Conservation (phyloP, 2,329 filamentous ascomycete genomes). For the Drechslerella coelobrocha region DNA sequence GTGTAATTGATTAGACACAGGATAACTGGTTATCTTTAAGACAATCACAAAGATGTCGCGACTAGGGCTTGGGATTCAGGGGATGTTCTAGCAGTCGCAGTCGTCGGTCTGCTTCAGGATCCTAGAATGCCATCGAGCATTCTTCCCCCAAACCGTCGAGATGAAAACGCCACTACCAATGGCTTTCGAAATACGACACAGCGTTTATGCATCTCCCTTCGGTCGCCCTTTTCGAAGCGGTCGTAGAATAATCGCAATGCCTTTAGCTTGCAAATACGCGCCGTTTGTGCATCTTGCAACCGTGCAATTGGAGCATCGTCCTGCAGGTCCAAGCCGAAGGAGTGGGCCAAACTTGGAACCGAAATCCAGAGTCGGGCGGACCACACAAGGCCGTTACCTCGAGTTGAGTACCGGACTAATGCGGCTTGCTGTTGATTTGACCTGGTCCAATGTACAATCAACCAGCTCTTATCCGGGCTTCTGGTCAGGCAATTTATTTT, state of each 20-base stretch:
- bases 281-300: constrained; percentile 42
- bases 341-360: constrained; percentile 48
- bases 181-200: constrained; percentile 27
- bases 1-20: constrained; percentile 1
- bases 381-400: constrained; percentile 33
- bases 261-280: constrained; percentile 45
- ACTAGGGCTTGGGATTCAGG: constrained; percentile 40
- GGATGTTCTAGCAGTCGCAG: background rate
- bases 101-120: background rate
- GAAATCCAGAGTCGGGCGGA: constrained; percentile 26
- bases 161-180: constrained; percentile 50
- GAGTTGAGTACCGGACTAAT: constrained; percentile 29
- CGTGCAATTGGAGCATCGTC: constrained; percentile 45
- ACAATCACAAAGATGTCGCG: constrained; percentile 20
- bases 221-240: constrained; percentile 29
- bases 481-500: constrained; percentile 12
- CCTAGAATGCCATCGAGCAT: background rate
- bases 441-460: constrained; percentile 37
- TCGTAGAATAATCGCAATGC: constrained; percentile 35
- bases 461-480: constrained; percentile 45
- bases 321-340: constrained; percentile 33
- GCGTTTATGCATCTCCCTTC: constrained; percentile 49
- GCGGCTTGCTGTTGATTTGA: constrained; percentile 35
- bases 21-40: constrained; percentile 51
- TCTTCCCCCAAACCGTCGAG: constrained; percentile 15